Conservation (phyloP, 2,329 filamentous ascomycete species). For the Fusarium neocosmosporiellum region DNA sequence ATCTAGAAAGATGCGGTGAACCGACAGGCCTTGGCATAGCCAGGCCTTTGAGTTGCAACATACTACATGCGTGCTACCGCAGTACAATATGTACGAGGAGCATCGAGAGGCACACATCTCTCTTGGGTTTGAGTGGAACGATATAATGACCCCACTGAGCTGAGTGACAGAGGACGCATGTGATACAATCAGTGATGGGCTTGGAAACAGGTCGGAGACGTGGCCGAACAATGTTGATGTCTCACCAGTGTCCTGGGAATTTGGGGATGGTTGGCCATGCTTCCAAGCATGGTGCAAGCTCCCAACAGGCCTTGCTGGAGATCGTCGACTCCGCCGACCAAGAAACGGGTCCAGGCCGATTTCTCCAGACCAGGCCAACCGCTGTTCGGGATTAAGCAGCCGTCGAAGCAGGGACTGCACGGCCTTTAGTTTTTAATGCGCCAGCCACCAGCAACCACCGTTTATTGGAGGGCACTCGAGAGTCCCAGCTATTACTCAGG, state of each 20-base stretch:
- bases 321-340: slow-evolving; percentile 1
- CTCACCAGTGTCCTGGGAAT: slow-evolving; percentile 1
- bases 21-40: slow-evolving; percentile 17
- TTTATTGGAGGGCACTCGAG: slow-evolving; percentile 11
- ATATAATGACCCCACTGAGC: slow-evolving; percentile 4
- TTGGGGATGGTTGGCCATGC: slow-evolving; percentile 8
- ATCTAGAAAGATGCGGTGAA: slow-evolving; percentile 40
- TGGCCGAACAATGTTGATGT: slow-evolving; percentile 3
- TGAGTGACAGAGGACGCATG: slow-evolving; percentile 5
- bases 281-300: slow-evolving; percentile 3
- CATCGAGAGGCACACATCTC: slow-evolving; percentile 4
- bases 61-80: background rate
- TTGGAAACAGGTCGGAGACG: background rate
- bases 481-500: slow-evolving; percentile 18
- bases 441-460: slow-evolving; percentile 11
- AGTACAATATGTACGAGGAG: background rate
- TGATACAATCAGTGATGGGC: background rate
- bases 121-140: background rate
- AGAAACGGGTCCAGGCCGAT: slow-evolving; percentile 12
- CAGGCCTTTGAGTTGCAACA: background rate
- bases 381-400: slow-evolving; percentile 19
- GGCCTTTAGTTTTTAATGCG: slow-evolving; percentile 36
- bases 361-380: slow-evolving; percentile 10
- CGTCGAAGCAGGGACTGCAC: slow-evolving; percentile 31
- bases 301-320: background rate